Conservation (phyloP, 2,329 filamentous ascomycete species). For the Aureobasidium sp. region DNA sequence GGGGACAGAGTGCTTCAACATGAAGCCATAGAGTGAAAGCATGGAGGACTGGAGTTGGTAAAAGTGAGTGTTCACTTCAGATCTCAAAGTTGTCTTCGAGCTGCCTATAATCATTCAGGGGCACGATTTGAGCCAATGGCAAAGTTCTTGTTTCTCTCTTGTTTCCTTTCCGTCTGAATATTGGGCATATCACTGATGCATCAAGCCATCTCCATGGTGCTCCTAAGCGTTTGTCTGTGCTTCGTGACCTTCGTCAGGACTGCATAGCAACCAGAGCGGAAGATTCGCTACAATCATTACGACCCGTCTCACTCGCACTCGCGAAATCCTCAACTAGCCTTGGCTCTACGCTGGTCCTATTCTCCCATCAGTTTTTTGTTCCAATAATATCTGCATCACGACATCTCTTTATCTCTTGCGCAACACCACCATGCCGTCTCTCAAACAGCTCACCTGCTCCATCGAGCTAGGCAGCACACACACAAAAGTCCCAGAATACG, state of each 20-base stretch:
- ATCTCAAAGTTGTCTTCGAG: too few species aligned
- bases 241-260: background rate
- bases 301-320: background rate
- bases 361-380: background rate
- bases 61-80: background rate
- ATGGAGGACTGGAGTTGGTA: background rate
- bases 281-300: background rate
- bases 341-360: background rate
- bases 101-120: background rate
- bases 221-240: background rate
- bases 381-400: too few species aligned
- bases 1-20: background rate
- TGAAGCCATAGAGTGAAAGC: too few species aligned
- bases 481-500: conserved; percentile 40
- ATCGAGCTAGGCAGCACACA: conserved; percentile 41
- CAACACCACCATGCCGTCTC: conserved; percentile 41
- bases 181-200: background rate
- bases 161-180: background rate
- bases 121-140: background rate
- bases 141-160: background rate
- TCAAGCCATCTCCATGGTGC: background rate
- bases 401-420: background rate
- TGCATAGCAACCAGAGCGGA: background rate
- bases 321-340: background rate
- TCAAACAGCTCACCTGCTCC: conserved; percentile 45